These are phyloP conservation scores for Hygrophila difformis DNA, from an alignment of 257 asterid genomes.

Conservation along the genomic window DNA sequence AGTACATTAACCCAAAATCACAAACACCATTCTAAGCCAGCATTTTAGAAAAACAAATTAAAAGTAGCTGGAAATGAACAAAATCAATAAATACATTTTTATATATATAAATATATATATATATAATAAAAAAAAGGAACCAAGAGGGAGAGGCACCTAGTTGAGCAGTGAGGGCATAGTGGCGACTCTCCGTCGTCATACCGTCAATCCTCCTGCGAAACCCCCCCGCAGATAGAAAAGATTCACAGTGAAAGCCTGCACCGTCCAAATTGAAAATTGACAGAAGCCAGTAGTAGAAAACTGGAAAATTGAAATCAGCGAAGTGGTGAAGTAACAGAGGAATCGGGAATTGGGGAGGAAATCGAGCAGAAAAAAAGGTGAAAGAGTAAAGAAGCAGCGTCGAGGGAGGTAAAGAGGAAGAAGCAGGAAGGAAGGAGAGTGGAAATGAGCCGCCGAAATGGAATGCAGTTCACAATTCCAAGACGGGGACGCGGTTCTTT, in stretches of 20 bases:
- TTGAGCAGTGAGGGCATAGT: background rate
- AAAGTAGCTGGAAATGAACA: no score
- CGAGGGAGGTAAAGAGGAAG: background rate
- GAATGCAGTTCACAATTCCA: background rate
- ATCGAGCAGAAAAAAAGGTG: no score
- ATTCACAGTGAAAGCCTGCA: background rate
- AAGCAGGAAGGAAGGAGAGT: background rate
- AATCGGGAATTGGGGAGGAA: no score
- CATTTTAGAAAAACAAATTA: no score
- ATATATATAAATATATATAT: no score
- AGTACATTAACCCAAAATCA: no score
- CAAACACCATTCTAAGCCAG: no score
- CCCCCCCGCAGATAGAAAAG: background rate
- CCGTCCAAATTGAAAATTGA: background rate
- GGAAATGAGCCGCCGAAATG: background rate
- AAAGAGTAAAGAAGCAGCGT: background rate
- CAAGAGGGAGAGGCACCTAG: background rate
- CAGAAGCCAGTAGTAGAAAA: background rate
- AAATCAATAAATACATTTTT: background rate
- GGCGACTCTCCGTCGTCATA: background rate
- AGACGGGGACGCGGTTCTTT: no score
- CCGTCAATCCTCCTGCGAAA: background rate
- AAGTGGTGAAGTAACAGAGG: no score
- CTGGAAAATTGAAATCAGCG: background rate
- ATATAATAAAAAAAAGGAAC: background rate